phyloP scores from a whole-genome alignment of 148 eudicot genomes.

The Drosera capensis region DNA sequence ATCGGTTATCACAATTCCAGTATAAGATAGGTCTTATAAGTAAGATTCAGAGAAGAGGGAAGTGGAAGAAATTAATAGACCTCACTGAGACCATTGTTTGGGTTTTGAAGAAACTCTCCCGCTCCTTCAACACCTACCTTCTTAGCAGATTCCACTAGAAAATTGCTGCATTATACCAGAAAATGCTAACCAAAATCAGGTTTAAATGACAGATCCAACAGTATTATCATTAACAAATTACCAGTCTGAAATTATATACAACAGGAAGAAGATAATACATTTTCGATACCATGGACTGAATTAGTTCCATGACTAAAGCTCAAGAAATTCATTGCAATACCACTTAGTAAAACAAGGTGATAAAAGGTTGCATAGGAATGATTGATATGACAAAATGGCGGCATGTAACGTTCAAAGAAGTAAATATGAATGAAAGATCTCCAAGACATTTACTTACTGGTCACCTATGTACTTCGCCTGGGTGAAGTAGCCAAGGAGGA shows the following conservation, averaged over 20 bases:
- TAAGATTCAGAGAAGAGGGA: neutral
- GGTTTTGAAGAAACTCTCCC: conserved; percentile 72
- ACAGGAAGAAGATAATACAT: too few species aligned
- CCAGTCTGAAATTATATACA: too few species aligned
- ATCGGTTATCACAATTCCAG: too few species aligned
- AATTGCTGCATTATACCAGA: conserved; percentile 33
- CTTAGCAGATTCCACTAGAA: conserved; percentile 62
- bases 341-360: too few species aligned
- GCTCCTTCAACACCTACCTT: conserved; percentile 87
- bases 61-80: conserved; percentile 16
- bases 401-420: too few species aligned
- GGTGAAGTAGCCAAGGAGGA: conserved; percentile 70
- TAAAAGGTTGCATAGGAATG: too few species aligned
- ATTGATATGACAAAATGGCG: too few species aligned
- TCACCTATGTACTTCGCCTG: conserved; percentile 79
- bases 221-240: neutral
- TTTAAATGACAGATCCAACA: neutral
- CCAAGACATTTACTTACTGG: conserved; percentile 46
- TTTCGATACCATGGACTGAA: too few species aligned
- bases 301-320: too few species aligned
- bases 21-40: too few species aligned
- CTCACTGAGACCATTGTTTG: conserved; percentile 65
- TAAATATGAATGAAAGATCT: too few species aligned
- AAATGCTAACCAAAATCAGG: neutral
- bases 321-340: too few species aligned